Conservation (phyloP, 192 early-diverging fungal genomes). For the Linnemannia hyalina region DNA sequence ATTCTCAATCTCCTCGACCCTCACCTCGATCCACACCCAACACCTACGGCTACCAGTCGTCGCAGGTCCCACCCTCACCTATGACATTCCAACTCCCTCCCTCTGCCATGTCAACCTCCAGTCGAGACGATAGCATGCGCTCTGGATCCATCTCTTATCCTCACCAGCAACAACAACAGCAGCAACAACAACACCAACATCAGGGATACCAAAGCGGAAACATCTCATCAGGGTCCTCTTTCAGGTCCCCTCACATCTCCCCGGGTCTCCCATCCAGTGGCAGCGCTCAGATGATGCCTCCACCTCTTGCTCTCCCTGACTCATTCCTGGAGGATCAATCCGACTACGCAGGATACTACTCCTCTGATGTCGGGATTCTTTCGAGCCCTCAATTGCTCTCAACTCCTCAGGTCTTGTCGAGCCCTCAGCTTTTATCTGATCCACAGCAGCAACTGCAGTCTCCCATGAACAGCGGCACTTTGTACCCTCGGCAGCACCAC, state of each 20-base stretch:
- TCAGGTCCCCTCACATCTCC: constrained; percentile 41
- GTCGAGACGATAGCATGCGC: constrained; percentile 26
- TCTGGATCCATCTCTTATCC: constrained; percentile 33
- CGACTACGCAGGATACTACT: constrained; percentile 49
- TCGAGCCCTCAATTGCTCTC: constrained; percentile 21
- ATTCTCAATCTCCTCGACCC: constrained; percentile 34
- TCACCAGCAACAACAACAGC: constrained; percentile 10
- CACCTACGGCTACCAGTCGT: constrained; percentile 27
- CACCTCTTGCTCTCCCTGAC: constrained; percentile 42
- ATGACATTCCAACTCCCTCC: constrained; percentile 39
- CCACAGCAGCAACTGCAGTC: neutral
- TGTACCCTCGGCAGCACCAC: constrained; percentile 13
- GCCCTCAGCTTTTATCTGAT: constrained; percentile 17
- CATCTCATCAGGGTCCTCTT: constrained; percentile 24
- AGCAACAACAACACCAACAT: constrained; percentile 10
- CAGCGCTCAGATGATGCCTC: constrained; percentile 14
- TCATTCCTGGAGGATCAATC: constrained; percentile 46
- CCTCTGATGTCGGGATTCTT: constrained; percentile 49
- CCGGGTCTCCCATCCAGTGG: constrained; percentile 22
- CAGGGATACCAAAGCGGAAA: neutral
- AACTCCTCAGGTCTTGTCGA: constrained; percentile 18
- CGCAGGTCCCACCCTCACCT: constrained; percentile 44
- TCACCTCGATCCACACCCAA: constrained; percentile 43
- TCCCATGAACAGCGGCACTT: constrained; percentile 2
- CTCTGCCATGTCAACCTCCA: constrained; percentile 31